Conservation (phyloP, 768 basidiomycete species). For the Kwoniella sp. region DNA sequence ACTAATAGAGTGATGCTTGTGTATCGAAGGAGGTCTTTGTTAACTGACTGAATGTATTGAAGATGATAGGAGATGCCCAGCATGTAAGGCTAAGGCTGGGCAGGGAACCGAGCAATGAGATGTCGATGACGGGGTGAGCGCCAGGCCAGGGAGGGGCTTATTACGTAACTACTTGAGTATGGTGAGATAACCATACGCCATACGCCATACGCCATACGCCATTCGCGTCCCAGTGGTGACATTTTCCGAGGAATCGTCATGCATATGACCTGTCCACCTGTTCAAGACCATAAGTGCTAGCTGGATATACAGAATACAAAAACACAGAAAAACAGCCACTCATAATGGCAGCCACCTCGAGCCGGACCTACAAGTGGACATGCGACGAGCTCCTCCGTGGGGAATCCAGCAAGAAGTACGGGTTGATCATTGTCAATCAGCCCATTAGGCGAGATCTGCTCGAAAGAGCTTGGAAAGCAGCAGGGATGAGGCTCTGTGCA, state of each 20-base stretch:
- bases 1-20: neutral
- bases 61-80: neutral
- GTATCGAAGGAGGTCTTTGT: too few relatives aligned
- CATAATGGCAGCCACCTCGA: neutral
- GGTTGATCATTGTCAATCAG: conserved; percentile 84
- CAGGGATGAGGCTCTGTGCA: conserved; percentile 67
- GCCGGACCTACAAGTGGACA: conserved; percentile 5
- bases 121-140: neutral
- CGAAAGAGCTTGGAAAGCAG: conserved; percentile 52
- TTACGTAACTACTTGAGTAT: too few relatives aligned
- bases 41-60: neutral
- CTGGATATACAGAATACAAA: neutral
- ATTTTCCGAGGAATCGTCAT: too few relatives aligned
- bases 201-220: too few relatives aligned
- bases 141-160: too few relatives aligned
- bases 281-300: too few relatives aligned
- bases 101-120: neutral
- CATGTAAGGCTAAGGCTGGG: too few relatives aligned
- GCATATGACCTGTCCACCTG: too few relatives aligned
- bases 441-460: conserved; percentile 69
- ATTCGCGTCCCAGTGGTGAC: too few relatives aligned
- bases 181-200: too few relatives aligned
- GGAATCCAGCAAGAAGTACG: conserved; percentile 21
- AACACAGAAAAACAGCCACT: neutral
- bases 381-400: conserved; percentile 20